Evolutionary conservation across 1,284 basidiomycete genomes (phyloP), one percentile per base, ranked within the genome.

Genomic region (Xanthoconium separans): DNA sequence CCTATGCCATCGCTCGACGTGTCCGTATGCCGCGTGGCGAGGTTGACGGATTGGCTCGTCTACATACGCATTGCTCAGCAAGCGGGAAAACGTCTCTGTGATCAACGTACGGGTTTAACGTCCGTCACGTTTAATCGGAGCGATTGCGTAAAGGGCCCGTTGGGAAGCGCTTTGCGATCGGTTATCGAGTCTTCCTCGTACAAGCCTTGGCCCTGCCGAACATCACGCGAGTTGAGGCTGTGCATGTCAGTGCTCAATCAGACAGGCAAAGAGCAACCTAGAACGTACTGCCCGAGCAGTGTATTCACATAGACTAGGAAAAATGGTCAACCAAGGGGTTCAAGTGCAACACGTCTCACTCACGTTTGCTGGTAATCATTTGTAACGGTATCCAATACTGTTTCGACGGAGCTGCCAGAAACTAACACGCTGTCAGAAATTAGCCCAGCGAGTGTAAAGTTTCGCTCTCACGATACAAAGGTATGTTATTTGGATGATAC

Each of bases 341-440:
- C 11, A 7, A 16, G n/a, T 22, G 24, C 9, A 27, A 9, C 39
- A 24, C n/a, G 13, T 2, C 22, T 20, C 20, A 60, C 71, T 11
- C 39, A 72, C 74, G 8, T 56, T 75, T 76, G 57, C 62, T 56
- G 7, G 65, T 53, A 13, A 73, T 47, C 68, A 75, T 74, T 53
- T 75, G 69, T 18, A 75, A 54, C 15, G 71, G 61, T 39, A 76
- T 58, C 75, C 74, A 75, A 40, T 60, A 62, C 44, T 60, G 70
- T 37, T 58, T 63, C 11, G 60, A 58, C 0, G 74, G 72, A n/a
- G 63, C 56, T 7, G 61, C 58, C 24, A 73, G 31, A 51, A 75
- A 71, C 73, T 75, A n/a, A 1, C 20, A 11, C 7, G 11, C 3
- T 13, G 7, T 65, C 16, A 62, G 4, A 4, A 42, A 10, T 3